These are phyloP conservation scores for Tetraselmis striata DNA, from an alignment of 139 green algal species.

Conservation along the genomic window DNA sequence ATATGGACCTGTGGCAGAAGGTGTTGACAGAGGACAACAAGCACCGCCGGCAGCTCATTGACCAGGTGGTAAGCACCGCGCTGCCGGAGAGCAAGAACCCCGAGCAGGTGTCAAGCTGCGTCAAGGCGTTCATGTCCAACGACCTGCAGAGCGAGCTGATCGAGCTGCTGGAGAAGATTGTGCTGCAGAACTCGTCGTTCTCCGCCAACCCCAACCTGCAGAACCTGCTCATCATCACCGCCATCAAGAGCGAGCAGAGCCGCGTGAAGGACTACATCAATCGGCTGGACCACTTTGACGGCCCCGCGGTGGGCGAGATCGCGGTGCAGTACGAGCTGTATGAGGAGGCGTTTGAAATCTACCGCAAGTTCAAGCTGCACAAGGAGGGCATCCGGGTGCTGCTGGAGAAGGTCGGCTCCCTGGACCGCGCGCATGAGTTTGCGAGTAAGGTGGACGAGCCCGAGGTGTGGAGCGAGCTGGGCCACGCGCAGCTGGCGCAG, in stretches of 20 bases:
- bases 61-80: slow-evolving; percentile 93
- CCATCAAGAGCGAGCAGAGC: slow-evolving; percentile 88
- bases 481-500: slow-evolving; percentile 77
- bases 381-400: slow-evolving; percentile 79
- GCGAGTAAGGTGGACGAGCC: slow-evolving; percentile 72
- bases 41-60: slow-evolving; percentile 79
- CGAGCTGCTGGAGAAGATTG: slow-evolving; percentile 99
- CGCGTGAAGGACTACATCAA: slow-evolving; percentile 94
- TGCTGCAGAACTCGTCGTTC: slow-evolving; percentile 96
- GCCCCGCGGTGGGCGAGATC: slow-evolving; percentile 84
- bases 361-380: slow-evolving; percentile 90
- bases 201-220: slow-evolving; percentile 98
- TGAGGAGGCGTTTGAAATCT: slow-evolving; percentile 99
- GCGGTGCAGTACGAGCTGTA: slow-evolving; percentile 76
- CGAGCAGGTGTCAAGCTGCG: slow-evolving; percentile 91
- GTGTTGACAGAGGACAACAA: slow-evolving; percentile 83
- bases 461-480: slow-evolving; percentile 89
- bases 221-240: slow-evolving; percentile 96
- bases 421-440: slow-evolving; percentile 83
- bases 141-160: slow-evolving; percentile 96
- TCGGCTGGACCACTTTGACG: slow-evolving; percentile 98
- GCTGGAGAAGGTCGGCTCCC: slow-evolving; percentile 81
- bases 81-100: slow-evolving; percentile 97
- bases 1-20: slow-evolving; percentile 85
- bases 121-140: slow-evolving; percentile 98